These are phyloP conservation scores for Coffea canephora DNA, from an alignment of 257 asterid genomes.

Conservation along the genomic window DNA sequence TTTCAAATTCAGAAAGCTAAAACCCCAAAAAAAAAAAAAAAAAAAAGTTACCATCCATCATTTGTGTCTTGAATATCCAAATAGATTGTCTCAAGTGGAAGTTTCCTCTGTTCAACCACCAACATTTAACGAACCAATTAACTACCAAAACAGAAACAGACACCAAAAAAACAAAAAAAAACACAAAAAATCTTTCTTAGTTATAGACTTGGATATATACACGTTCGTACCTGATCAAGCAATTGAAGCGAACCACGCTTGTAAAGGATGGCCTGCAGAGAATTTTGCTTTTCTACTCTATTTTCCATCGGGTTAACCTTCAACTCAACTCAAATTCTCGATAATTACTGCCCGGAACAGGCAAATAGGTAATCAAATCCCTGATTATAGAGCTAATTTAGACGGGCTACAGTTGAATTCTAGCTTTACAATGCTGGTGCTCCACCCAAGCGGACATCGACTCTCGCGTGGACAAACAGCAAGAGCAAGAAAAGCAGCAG, in stretches of 20 bases:
- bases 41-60: conserved; percentile 73
- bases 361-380: no score
- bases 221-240: conserved; percentile 68
- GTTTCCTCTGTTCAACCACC: conserved; percentile 70
- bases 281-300: conserved; percentile 28
- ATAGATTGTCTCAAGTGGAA: conserved; percentile 72
- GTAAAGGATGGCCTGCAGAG: conserved; percentile 66
- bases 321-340: background rate
- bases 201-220: no score
- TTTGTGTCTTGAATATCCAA: conserved; percentile 59
- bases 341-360: background rate
- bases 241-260: conserved; percentile 73
- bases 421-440: no score
- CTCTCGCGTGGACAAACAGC: background rate
- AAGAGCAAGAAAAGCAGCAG: background rate
- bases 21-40: background rate
- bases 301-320: conserved; percentile 32
- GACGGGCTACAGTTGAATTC: no score
- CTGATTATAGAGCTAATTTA: no score
- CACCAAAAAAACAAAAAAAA: background rate
- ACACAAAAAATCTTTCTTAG: background rate
- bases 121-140: conserved; percentile 11
- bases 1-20: background rate
- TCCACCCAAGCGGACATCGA: background rate
- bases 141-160: background rate